Percentiles rank a stretch among this genome's conserved stretches.
Conservation (phyloP, 2,329 filamentous ascomycete species). For the Mariannaea sp. region DNA sequence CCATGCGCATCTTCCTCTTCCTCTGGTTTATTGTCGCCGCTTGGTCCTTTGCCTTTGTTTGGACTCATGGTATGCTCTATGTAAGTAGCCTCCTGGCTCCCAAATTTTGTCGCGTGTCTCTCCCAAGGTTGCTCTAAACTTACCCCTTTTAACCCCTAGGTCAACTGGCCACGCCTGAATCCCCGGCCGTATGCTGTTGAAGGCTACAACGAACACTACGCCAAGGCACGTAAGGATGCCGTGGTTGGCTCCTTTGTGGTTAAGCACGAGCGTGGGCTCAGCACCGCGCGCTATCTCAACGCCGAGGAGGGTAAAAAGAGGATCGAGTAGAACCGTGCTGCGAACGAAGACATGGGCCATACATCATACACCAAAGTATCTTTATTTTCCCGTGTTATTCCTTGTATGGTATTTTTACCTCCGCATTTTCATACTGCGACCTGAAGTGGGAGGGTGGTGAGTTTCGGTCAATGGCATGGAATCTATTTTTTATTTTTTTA, state of each 20-base stretch:
- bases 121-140: constrained; percentile 4
- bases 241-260: constrained; percentile 74
- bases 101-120: neutral
- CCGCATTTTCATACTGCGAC: neutral
- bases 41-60: constrained; percentile 79
- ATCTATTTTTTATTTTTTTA: neutral
- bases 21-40: constrained; percentile 73
- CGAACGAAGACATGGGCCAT: constrained; percentile 2
- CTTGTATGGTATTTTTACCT: constrained; percentile 7
- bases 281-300: constrained; percentile 79
- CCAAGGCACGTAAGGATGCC: constrained; percentile 79
- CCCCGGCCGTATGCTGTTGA: constrained; percentile 85
- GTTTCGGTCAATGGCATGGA: constrained; percentile 1
- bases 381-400: constrained; percentile 3
- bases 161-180: constrained; percentile 98
- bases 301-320: constrained; percentile 98
- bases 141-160: constrained; percentile 55
- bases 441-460: neutral
- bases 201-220: constrained; percentile 84
- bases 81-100: constrained; percentile 73
- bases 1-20: constrained; percentile 79
- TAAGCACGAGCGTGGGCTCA: constrained; percentile 80
- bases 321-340: constrained; percentile 67
- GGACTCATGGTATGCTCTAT: constrained; percentile 86
- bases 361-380: constrained; percentile 3